Conservation (phyloP, 225 moss, liverwort and hornwort species). For the Thuidium tamariscinum region DNA sequence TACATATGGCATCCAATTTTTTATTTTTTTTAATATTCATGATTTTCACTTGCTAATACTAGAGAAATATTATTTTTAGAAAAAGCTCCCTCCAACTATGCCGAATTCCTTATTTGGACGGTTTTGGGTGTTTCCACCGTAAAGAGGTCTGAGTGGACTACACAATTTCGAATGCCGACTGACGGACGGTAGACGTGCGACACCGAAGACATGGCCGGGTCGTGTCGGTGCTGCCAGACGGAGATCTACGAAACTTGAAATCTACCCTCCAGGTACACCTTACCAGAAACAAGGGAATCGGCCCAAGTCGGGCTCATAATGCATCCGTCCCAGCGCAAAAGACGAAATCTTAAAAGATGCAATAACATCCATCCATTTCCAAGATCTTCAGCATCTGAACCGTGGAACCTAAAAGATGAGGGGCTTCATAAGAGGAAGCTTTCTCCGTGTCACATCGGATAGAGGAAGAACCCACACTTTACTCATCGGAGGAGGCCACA, state of each 20-base stretch:
- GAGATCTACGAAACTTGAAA: background rate
- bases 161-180: background rate
- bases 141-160: background rate
- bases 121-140: background rate
- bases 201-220: background rate
- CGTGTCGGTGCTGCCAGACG: background rate
- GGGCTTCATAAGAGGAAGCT: background rate
- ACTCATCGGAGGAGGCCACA: background rate
- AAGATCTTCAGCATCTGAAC: background rate
- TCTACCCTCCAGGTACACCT: fast-evolving
- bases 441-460: background rate
- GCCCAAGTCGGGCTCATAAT: background rate
- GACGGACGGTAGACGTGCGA: background rate
- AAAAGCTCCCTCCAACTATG: too few species aligned
- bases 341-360: background rate
- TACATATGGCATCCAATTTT: too few species aligned
- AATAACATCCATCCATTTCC: background rate
- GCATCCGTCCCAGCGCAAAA: background rate
- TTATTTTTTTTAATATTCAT: too few species aligned
- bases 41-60: too few species aligned
- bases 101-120: too few species aligned
- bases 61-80: too few species aligned
- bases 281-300: background rate
- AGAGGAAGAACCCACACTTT: background rate
- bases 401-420: background rate